Percentiles rank a stretch among this genome's conserved stretches.
Conservation (phyloP, 2,329 filamentous ascomycete species). For the Thielaviopsis punctulata region DNA sequence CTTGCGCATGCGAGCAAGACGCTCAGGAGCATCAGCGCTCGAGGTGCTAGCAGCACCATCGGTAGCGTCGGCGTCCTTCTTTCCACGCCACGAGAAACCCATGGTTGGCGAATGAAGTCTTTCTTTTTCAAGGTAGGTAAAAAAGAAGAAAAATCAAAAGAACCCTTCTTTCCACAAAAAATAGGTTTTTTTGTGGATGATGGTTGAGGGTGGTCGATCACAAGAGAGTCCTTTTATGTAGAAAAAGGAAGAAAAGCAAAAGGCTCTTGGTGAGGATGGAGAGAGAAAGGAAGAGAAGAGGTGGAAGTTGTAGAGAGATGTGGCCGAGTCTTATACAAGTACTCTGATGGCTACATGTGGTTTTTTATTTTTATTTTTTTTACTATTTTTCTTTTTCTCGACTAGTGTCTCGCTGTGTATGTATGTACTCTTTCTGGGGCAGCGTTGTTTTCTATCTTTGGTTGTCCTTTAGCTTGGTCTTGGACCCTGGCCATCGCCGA, state of each 20-base stretch:
- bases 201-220: background rate
- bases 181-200: background rate
- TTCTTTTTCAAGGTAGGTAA: background rate
- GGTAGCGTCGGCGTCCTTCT: conserved; percentile 5
- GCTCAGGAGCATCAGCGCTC: conserved; percentile 5
- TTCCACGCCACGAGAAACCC: conserved; percentile 10
- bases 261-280: conserved; percentile 1
- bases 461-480: background rate
- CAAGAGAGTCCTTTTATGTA: conserved; percentile 5
- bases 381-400: background rate
- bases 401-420: no score
- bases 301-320: conserved; percentile 7
- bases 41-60: conserved; percentile 1
- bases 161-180: background rate
- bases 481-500: background rate
- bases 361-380: background rate
- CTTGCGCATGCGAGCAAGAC: conserved; percentile 7
- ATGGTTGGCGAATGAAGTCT: background rate
- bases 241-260: background rate
- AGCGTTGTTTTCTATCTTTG: background rate
- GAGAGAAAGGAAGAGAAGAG: background rate
- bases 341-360: background rate
- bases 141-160: background rate
- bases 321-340: background rate
- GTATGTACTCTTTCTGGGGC: background rate